A percentile compares a stretch with the other conserved stretches of the same genome.
These are phyloP conservation scores for Cordyceps farinosa DNA, from an alignment of 2,329 filamentous ascomycete species.

Conservation along the genomic window DNA sequence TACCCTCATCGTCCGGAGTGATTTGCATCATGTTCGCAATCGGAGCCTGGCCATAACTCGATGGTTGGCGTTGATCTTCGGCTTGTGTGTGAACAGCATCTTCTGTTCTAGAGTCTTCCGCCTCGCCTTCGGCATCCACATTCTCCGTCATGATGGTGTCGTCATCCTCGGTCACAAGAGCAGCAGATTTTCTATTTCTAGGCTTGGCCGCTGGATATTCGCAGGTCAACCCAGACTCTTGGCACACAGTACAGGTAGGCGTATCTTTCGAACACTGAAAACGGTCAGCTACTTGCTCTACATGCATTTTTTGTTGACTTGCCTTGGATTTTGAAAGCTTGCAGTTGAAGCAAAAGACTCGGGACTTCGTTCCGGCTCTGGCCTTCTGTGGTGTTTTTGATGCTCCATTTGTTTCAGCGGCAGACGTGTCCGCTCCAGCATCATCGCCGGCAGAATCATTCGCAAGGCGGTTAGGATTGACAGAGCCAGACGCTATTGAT, in stretches of 20 bases:
- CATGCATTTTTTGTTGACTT: conserved; percentile 16
- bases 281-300: conserved; percentile 20
- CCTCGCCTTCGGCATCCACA: conserved; percentile 19
- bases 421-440: background rate
- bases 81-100: background rate
- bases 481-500: background rate
- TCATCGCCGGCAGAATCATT: background rate
- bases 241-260: conserved; percentile 39
- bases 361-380: conserved; percentile 28
- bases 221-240: conserved; percentile 31
- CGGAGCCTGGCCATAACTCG: background rate
- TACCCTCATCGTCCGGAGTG: conserved; percentile 4
- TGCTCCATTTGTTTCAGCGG: background rate
- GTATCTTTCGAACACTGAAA: conserved; percentile 39
- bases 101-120: conserved; percentile 7
- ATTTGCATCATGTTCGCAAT: conserved; percentile 13
- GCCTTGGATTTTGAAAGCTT: conserved; percentile 36
- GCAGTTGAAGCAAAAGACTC: conserved; percentile 36
- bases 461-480: background rate
- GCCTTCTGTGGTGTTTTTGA: conserved; percentile 15
- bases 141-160: conserved; percentile 17
- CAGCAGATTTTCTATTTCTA: conserved; percentile 25
- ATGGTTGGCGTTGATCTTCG: background rate
- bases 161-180: conserved; percentile 21
- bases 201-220: conserved; percentile 37